Base-by-base conservation (phyloP, 768 basidiomycete species). In the Russula lepida region DNA sequence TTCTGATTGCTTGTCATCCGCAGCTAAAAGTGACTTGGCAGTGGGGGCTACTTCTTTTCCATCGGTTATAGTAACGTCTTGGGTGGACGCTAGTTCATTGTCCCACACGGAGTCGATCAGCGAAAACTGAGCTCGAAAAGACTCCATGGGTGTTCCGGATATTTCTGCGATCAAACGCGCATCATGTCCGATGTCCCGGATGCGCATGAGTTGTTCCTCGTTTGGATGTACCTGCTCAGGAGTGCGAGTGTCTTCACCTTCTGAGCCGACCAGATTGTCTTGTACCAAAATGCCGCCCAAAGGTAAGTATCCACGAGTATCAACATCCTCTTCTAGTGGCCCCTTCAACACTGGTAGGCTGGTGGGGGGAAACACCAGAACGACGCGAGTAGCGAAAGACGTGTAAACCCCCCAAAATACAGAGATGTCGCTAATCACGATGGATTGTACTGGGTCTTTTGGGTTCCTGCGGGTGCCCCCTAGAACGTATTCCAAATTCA, bases 181-280 rank as follows among this genome's bases (percentile, higher is more conserved):
- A 68, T 97, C 92, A 15, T 79, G 74, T 50, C 94, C 76, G 44
- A 97, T 75, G 73, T 97, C 95, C 49, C 83, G 79, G 60, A 99
- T 89, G 65, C 97, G 80, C 92, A 98, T 95, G 46, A 99, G 74
- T 67, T 95, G 90, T 76, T 95, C 93, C 60, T 90, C 94, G 67
- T 99, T 98, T 8, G 97, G 97, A 74, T 98, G 87, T 1, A 82
- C 81, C 32, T 71, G 82, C 37, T 71, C 71, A 27, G 54, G 32
- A 27, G 60, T 50, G 43, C 56, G 66, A 30, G 51, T 30, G 30
- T 58, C 64, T 25, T 58, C 54, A 23, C 4, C 39, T 37, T 21
- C 56, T 4, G 13, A 17, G 8, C 59, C 65, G 46, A 54, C 54
- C 17, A 27, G 19, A 7, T 68, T 56, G 12, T 67, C 69, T 21